Percentiles rank a stretch among this genome's conserved stretches.
Evolutionary conservation across 73 alveolate species (phyloP).

Genomic region (Paramecium pentaurelia): DNA sequence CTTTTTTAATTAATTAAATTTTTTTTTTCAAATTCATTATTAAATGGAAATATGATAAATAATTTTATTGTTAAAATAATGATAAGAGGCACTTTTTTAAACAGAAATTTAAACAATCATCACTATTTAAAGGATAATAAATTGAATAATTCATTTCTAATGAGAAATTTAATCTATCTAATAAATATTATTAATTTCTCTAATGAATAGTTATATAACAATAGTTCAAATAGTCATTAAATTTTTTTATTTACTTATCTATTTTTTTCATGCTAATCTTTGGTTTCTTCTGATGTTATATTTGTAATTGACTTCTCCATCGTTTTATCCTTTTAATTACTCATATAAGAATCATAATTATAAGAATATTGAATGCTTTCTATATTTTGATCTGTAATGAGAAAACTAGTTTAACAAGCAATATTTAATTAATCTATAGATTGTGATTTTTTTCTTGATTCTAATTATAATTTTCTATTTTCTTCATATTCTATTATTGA

Average conservation of each 20-base stretch:
- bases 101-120: not conserved
- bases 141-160: not conserved
- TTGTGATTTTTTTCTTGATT: not conserved
- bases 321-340: not conserved
- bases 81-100: not conserved
- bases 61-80: not conserved
- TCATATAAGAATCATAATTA: not conserved
- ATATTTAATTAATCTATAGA: not conserved
- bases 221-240: not conserved
- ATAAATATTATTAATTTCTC: not conserved
- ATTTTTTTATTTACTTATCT: not conserved
- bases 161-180: no score
- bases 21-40: conserved; percentile 11
- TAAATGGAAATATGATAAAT: not conserved
- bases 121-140: not conserved
- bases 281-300: not conserved
- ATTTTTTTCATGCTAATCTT: not conserved
- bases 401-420: not conserved
- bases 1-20: conserved; percentile 11
- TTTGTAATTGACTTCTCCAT: not conserved
- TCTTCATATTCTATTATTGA: not conserved
- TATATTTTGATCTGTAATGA: not conserved
- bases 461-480: not conserved
- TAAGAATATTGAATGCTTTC: not conserved
- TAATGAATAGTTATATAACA: not conserved